These are phyloP conservation scores for Lentinula lateritia DNA, from an alignment of 768 basidiomycete genomes.

Conservation along the genomic window DNA sequence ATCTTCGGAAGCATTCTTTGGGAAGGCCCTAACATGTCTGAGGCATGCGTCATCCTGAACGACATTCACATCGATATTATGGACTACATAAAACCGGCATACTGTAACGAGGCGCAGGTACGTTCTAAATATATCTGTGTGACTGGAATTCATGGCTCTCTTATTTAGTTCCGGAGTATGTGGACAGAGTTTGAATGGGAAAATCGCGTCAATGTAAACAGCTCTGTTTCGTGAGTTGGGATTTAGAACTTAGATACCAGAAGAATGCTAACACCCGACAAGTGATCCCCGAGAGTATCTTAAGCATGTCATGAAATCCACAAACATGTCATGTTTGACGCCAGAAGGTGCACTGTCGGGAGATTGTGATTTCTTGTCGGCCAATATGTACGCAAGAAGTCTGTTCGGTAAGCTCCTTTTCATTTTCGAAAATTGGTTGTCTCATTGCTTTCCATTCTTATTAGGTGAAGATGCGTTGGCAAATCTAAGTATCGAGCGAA, in stretches of 20 bases:
- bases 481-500: conserved; percentile 88
- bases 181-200: conserved; percentile 99
- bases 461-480: conserved; percentile 93
- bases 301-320: conserved; percentile 91
- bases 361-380: conserved; percentile 95
- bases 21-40: conserved; percentile 84
- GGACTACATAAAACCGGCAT: conserved; percentile 96
- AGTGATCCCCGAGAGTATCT: conserved; percentile 88
- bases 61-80: conserved; percentile 99
- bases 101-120: conserved; percentile 92
- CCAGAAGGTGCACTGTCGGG: conserved; percentile 93
- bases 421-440: neutral
- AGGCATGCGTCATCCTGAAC: conserved; percentile 90
- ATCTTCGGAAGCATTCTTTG: conserved; percentile 98
- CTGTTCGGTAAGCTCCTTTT: conserved; percentile 71
- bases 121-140: conserved; percentile 8
- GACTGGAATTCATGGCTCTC: neutral
- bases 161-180: conserved; percentile 83
- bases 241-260: neutral
- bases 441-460: neutral
- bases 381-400: conserved; percentile 94
- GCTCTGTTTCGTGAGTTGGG: conserved; percentile 65
- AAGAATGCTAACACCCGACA: neutral
- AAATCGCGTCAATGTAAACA: conserved; percentile 94
- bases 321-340: conserved; percentile 97